Conservation (phyloP, 2,329 filamentous ascomycete genomes). For the Diaporthe citri region DNA sequence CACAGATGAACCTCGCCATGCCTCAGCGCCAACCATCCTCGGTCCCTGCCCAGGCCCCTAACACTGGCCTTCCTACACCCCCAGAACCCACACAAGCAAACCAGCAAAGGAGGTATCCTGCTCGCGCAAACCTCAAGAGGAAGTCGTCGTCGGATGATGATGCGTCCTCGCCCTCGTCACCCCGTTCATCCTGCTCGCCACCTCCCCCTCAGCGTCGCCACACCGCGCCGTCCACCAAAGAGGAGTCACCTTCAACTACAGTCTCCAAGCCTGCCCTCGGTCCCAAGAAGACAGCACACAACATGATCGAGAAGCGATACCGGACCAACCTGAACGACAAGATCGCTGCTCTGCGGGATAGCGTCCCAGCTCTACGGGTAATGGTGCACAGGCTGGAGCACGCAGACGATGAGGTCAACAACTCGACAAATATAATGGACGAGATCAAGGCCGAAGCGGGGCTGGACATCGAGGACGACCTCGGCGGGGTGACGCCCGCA, state of each 20-base stretch:
- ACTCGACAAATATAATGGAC: conserved; percentile 42
- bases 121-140: conserved; percentile 49
- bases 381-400: conserved; percentile 55
- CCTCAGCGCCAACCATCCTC: conserved; percentile 30
- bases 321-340: conserved; percentile 88
- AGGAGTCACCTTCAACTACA: conserved; percentile 24
- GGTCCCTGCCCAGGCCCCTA: conserved; percentile 23
- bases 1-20: conserved; percentile 40
- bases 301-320: conserved; percentile 88
- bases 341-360: conserved; percentile 80
- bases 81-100: conserved; percentile 14
- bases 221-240: conserved; percentile 31
- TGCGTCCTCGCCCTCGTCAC: conserved; percentile 41
- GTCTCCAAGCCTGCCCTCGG: conserved; percentile 39
- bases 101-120: conserved; percentile 37
- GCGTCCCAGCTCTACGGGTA: conserved; percentile 69
- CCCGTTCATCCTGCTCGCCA: conserved; percentile 42
- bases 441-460: conserved; percentile 51
- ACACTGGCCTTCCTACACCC: conserved; percentile 20
- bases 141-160: conserved; percentile 46
- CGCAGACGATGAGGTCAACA: conserved; percentile 48
- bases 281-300: conserved; percentile 83
- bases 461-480: conserved; percentile 56
- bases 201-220: conserved; percentile 38
- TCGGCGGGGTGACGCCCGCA: conserved; percentile 51